Evolutionary conservation across 805 yeast genomes (phyloP).

Genomic region (Kurtzmaniella cleridarum): DNA sequence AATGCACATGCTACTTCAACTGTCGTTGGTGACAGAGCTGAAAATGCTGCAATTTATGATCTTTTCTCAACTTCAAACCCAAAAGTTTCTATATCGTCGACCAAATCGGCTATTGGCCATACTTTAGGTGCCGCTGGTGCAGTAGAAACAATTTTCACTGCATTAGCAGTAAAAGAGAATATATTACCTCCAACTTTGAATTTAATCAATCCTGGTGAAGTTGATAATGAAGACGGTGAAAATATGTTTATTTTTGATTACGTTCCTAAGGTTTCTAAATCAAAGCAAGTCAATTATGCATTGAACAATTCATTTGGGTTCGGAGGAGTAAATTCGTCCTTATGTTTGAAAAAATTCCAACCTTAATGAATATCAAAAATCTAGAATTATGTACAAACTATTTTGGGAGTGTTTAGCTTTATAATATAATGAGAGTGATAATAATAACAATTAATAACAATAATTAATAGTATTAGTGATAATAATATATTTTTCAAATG

Average conservation of each 20-base stretch:
- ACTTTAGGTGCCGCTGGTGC: slow-evolving; percentile 95
- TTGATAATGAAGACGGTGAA: slow-evolving; percentile 36
- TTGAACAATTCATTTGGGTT: slow-evolving; percentile 92
- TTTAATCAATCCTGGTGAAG: slow-evolving; percentile 48
- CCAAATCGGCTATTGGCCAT: slow-evolving; percentile 93
- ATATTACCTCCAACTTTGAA: slow-evolving; percentile 79
- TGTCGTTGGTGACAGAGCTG: slow-evolving; percentile 81
- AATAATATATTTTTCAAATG: no score
- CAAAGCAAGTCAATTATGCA: slow-evolving; percentile 47
- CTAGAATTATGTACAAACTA: no score
- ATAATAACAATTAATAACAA: no score
- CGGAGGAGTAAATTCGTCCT: slow-evolving; percentile 90
- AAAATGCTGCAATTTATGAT: slow-evolving; percentile 63
- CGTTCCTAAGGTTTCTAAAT: slow-evolving; percentile 43
- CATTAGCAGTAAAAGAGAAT: slow-evolving; percentile 54
- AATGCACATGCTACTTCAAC: slow-evolving; percentile 99
- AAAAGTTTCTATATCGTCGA: slow-evolving; percentile 59
- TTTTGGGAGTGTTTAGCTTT: no score
- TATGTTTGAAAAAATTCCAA: slow-evolving; percentile 40
- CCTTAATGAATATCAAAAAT: background rate
- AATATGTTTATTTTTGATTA: slow-evolving; percentile 49
- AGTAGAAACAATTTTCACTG: slow-evolving; percentile 79
- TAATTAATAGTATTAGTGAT: no score
- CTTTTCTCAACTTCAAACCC: slow-evolving; percentile 37
- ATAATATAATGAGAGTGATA: no score